phyloP scores from a whole-genome alignment of 2,329 filamentous ascomycete genomes.

The Aspergillus piperis region DNA sequence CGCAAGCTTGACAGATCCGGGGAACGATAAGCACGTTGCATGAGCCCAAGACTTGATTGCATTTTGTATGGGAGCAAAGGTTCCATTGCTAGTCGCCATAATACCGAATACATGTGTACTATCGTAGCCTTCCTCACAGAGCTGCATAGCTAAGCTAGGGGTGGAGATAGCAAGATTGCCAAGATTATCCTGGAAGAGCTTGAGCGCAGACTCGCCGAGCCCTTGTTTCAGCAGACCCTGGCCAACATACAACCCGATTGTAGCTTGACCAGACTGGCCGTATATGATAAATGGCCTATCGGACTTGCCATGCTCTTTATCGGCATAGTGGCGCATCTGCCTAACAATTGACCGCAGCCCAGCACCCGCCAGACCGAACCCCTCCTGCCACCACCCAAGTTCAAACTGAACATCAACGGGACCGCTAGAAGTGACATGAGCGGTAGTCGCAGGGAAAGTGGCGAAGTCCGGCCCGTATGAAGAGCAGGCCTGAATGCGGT shows the following conservation, averaged over 20 bases:
- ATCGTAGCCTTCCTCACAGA: conserved; percentile 35
- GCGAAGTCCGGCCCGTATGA: conserved; percentile 28
- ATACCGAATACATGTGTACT: conserved; percentile 39
- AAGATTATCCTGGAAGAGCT: conserved; percentile 28
- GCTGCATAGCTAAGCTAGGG: conserved; percentile 39
- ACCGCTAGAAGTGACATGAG: conserved; percentile 9
- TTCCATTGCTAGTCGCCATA: conserved; percentile 34
- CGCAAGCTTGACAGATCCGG: conserved; percentile 4
- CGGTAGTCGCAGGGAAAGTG: conserved; percentile 6
- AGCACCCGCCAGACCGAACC: conserved; percentile 19
- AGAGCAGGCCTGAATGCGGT: conserved; percentile 37
- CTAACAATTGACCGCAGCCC: conserved; percentile 26
- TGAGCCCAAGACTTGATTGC: conserved; percentile 16
- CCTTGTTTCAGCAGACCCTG: conserved; percentile 23
- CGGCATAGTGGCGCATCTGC: conserved; percentile 34
- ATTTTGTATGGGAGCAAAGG: conserved; percentile 33
- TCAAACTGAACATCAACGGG: conserved; percentile 27
- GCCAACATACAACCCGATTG: conserved; percentile 43
- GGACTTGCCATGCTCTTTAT: conserved; percentile 25
- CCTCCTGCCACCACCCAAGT: conserved; percentile 32
- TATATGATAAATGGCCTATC: conserved; percentile 31
- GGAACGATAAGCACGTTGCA: conserved; percentile 13
- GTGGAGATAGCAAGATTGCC: conserved; percentile 25
- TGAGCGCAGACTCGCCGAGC: conserved; percentile 31
- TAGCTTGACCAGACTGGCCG: conserved; percentile 30